Conservation (phyloP, 176 grass and related monocot genomes). For the Carex littledalei region DNA sequence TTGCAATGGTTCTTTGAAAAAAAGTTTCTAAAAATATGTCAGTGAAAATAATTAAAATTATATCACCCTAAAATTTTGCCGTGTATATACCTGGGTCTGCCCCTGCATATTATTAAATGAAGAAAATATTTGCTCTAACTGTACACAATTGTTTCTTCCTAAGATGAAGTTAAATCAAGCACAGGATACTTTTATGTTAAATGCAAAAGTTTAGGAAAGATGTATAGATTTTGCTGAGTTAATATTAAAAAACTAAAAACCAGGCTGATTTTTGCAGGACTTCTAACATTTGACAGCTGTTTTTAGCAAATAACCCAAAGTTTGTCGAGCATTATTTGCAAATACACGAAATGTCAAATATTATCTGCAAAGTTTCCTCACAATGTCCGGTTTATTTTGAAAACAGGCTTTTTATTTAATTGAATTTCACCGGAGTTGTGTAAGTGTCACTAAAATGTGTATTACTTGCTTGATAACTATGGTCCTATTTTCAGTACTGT, state of each 20-base stretch:
- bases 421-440: not conserved
- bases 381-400: not conserved
- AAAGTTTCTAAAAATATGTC: no score
- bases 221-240: not conserved
- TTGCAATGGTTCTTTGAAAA: no score
- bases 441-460: not conserved
- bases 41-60: no score
- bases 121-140: not conserved
- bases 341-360: not conserved
- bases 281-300: not conserved
- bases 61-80: no score
- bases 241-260: not conserved
- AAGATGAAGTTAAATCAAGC: not conserved
- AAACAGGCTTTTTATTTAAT: not conserved
- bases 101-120: not conserved
- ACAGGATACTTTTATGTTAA: not conserved
- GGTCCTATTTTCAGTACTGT: not conserved
- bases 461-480: not conserved
- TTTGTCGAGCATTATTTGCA: not conserved
- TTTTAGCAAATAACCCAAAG: not conserved
- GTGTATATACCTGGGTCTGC: no score
- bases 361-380: not conserved
- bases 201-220: not conserved
- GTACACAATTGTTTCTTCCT: not conserved
- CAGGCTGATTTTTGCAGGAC: not conserved